These are phyloP conservation scores for Astrocystis sublimbata DNA, from an alignment of 495 filamentous ascomycete species.

Conservation along the genomic window DNA sequence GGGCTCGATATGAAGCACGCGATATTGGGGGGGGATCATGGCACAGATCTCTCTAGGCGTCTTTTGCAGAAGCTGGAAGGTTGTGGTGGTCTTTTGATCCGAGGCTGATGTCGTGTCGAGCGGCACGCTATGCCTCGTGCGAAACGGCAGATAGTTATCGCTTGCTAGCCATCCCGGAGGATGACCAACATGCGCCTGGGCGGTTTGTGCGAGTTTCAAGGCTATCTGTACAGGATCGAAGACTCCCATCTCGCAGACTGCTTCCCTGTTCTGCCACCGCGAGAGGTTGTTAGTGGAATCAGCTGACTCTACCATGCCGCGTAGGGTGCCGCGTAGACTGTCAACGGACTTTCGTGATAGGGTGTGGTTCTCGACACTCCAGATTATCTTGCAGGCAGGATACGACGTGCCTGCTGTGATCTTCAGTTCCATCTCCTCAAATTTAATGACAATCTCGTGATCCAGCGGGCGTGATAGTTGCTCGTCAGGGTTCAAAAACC, in stretches of 20 bases:
- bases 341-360: constrained; percentile 26
- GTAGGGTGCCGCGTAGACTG: constrained; percentile 34
- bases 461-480: constrained; percentile 21
- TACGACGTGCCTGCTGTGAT: constrained; percentile 19
- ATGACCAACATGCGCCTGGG: neutral
- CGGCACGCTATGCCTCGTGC: neutral
- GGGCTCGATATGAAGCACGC: constrained; percentile 46
- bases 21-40: constrained; percentile 29
- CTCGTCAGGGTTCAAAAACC: constrained; percentile 15
- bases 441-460: constrained; percentile 20
- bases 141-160: neutral
- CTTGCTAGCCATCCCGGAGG: neutral
- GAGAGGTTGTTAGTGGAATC: neutral
- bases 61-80: neutral
- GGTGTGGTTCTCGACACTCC: constrained; percentile 26
- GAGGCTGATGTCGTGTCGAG: neutral
- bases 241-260: neutral
- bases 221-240: neutral
- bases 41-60: constrained; percentile 30
- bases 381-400: constrained; percentile 23
- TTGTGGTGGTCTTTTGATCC: neutral
- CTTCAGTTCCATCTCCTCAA: constrained; percentile 23
- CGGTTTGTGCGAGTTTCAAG: neutral
- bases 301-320: neutral
- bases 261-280: neutral